Evolutionary conservation across 2,329 filamentous ascomycete species (phyloP), one percentile per base, ranked within the genome.

Genomic region (Diaporthe sp.): DNA sequence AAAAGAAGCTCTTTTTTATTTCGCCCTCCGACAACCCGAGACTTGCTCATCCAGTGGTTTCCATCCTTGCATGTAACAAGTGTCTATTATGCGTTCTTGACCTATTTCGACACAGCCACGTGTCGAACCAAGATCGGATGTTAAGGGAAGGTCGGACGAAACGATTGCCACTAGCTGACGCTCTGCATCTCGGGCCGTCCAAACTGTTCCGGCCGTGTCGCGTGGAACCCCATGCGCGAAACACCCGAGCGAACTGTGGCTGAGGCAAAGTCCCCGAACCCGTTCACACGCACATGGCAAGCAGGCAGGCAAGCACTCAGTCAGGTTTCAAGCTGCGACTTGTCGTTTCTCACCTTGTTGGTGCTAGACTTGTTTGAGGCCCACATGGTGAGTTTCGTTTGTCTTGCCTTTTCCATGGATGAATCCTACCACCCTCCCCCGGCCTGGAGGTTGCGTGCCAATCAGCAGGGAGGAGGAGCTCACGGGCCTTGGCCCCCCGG

Each of bases 361-460:
- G 64, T 68, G n/a, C 64, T 68, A 68, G 45, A 28, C 64, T 68
- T 10, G 10, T 68, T 68, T 40, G 7, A 40, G 47, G 33, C n/a
- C 12, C 47, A n/a, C n/a, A 28, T 30, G 64, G 47, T 68, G 5
- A 33, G 64, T 68, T 40, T 40, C 30, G 64, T 52, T 54, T 68
- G 45, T 33, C 13, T 5, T 68, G 5, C 7, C 54, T 33, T n/a
- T n/a, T n/a, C 33, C 33, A 54, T 54, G 64, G 33, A 68, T 67
- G 64, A 17, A 47, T 64, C 25, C 58, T 64, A 40, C 38, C 17
- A 6, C 38, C 25, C 55, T 22, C 35, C 38, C 25, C 55, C 30
- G 40, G 40, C 22, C 30, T 15, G 64, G 47, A 38, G 45, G 25
- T 50, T 30, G 30, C 45, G 30, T 17, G 45, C 64, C 64, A 68